These are phyloP conservation scores for Volvox reticuliferus DNA, from an alignment of 139 green algal genomes.

Conservation along the genomic window DNA sequence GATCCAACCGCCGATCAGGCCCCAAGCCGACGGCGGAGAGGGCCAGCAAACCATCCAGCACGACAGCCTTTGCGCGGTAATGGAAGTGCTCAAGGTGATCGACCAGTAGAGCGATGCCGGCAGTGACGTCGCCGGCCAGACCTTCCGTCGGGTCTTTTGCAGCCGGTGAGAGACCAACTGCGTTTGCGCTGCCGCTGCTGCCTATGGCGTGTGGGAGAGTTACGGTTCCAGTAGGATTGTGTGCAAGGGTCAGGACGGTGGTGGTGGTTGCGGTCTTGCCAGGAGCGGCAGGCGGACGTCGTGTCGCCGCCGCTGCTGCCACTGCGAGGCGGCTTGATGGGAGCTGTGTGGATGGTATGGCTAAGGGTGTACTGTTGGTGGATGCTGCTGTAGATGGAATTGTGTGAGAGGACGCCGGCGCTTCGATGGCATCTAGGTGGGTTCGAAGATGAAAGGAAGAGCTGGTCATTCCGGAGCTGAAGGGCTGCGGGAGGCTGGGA, in stretches of 20 bases:
- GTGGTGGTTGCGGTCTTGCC: neutral
- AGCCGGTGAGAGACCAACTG: neutral
- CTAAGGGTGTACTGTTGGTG: neutral
- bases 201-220: neutral
- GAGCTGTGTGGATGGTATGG: neutral
- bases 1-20: slow-evolving; percentile 25
- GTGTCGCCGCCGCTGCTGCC: neutral
- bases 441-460: neutral
- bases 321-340: neutral
- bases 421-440: neutral
- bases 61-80: slow-evolving; percentile 38
- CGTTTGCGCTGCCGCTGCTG: neutral
- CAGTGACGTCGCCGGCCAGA: slow-evolving; percentile 10
- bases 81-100: slow-evolving; percentile 49
- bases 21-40: slow-evolving; percentile 36
- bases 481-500: neutral
- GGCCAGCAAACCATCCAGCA: slow-evolving; percentile 21
- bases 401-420: neutral
- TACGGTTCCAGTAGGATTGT: neutral
- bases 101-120: slow-evolving; percentile 11
- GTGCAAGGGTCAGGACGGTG: neutral
- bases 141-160: neutral
- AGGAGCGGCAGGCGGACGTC: neutral
- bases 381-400: neutral
- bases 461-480: neutral